Evolutionary conservation across 768 basidiomycete genomes (phyloP).

Genomic region (Candolleomyces efflorescens): DNA sequence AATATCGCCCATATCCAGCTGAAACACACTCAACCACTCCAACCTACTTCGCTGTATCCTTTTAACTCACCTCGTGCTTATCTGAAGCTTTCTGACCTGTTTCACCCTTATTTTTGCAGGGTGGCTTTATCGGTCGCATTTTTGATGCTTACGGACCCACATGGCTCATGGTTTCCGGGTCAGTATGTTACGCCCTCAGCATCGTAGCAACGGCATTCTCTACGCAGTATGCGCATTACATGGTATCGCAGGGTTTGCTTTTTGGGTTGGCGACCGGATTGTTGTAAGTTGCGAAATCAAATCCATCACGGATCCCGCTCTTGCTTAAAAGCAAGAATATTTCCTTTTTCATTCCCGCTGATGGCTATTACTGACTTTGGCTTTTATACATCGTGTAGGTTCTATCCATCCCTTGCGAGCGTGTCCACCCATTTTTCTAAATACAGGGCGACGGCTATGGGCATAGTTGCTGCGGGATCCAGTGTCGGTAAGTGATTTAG

Average conservation of each 20-base stretch:
- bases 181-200: constrained; percentile 42
- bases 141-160: constrained; percentile 62
- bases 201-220: constrained; percentile 61
- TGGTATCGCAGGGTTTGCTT: constrained; percentile 58
- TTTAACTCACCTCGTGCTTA: not conserved
- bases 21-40: not conserved
- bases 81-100: not conserved
- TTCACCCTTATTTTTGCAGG: constrained; percentile 32
- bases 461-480: constrained; percentile 68
- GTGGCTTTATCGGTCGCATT: constrained; percentile 53
- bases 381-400: constrained; percentile 35
- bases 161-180: constrained; percentile 47
- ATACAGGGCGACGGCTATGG: constrained; percentile 68
- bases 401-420: constrained; percentile 65
- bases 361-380: too few relatives aligned
- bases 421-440: constrained; percentile 62
- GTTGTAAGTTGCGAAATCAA: constrained; percentile 40
- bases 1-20: not conserved
- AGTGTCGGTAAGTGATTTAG: constrained; percentile 44
- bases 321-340: constrained; percentile 3
- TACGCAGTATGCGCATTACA: constrained; percentile 53
- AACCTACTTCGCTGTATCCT: not conserved
- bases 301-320: constrained; percentile 1
- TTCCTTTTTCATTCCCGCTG: too few relatives aligned
- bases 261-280: constrained; percentile 65